phyloP scores from a whole-genome alignment of 768 basidiomycete genomes.

The Brasilioporus rufonigricans region DNA sequence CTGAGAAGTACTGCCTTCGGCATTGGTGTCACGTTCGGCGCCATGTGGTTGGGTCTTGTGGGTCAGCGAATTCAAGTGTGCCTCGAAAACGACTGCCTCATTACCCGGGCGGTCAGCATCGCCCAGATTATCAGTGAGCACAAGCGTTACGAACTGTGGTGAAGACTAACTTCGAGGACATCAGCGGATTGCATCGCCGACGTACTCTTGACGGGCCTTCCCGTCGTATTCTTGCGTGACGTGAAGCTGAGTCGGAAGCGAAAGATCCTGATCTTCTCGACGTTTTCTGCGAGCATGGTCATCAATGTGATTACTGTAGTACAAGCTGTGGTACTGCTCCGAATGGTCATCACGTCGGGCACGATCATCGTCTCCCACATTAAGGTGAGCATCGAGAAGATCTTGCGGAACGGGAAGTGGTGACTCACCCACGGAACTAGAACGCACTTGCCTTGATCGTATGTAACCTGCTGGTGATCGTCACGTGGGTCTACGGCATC shows the following conservation, averaged over 20 bases:
- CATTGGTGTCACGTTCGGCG: background rate
- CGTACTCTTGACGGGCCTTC: conserved; percentile 18
- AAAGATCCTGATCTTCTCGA: conserved; percentile 17
- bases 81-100: background rate
- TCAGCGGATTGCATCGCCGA: conserved; percentile 24
- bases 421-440: background rate
- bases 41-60: background rate
- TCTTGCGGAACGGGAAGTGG: background rate
- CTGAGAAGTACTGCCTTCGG: background rate
- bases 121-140: background rate
- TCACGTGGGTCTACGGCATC: background rate
- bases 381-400: conserved; percentile 3
- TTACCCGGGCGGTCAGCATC: background rate
- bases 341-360: background rate
- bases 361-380: background rate
- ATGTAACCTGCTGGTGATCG: background rate
- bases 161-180: background rate
- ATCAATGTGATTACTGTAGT: conserved; percentile 2
- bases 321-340: background rate
- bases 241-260: conserved; percentile 15
- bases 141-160: background rate
- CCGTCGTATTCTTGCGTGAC: conserved; percentile 13
- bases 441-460: background rate
- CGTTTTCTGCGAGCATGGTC: conserved; percentile 21
- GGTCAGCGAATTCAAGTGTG: background rate